Conservation (phyloP, 2,329 filamentous ascomycete species). For the Cordyceps tenuipes region DNA sequence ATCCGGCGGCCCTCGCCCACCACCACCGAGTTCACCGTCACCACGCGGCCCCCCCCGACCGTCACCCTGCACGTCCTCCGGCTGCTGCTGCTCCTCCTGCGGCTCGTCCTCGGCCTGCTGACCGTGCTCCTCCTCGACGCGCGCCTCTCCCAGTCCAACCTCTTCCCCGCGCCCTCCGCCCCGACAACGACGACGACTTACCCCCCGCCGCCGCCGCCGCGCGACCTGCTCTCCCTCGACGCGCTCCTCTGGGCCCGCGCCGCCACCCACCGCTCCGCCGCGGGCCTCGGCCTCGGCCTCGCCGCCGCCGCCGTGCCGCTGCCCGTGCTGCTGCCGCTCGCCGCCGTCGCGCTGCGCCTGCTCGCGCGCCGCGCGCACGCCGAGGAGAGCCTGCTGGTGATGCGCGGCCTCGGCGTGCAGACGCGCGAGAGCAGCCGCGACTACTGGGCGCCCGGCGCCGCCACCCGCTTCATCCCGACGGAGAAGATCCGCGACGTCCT, state of each 20-base stretch:
- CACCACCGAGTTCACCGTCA: slow-evolving; percentile 87
- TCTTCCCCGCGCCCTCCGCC: slow-evolving; percentile 18
- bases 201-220: slow-evolving; percentile 13
- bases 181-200: not conserved
- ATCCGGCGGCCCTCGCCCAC: slow-evolving; percentile 69
- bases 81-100: slow-evolving; percentile 33
- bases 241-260: slow-evolving; percentile 21
- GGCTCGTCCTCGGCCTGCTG: slow-evolving; percentile 33
- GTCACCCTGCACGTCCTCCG: slow-evolving; percentile 39
- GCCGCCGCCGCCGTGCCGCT: slow-evolving; percentile 29
- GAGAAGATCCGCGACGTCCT: slow-evolving; percentile 87
- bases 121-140: slow-evolving; percentile 43
- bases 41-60: slow-evolving; percentile 57
- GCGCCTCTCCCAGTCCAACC: slow-evolving; percentile 32
- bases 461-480: slow-evolving; percentile 69
- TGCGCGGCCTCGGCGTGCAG: slow-evolving; percentile 85
- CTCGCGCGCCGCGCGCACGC: slow-evolving; percentile 40
- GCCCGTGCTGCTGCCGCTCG: slow-evolving; percentile 31
- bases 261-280: slow-evolving; percentile 22
- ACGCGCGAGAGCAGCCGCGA: slow-evolving; percentile 58
- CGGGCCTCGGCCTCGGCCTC: slow-evolving; percentile 23
- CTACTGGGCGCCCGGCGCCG: slow-evolving; percentile 43
- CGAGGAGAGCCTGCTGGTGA: slow-evolving; percentile 80
- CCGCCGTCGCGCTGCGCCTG: slow-evolving; percentile 31
- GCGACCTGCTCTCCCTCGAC: slow-evolving; percentile 15